Conservation (phyloP, 306 rosid genomes). For the Glycyrrhiza uralensis region DNA sequence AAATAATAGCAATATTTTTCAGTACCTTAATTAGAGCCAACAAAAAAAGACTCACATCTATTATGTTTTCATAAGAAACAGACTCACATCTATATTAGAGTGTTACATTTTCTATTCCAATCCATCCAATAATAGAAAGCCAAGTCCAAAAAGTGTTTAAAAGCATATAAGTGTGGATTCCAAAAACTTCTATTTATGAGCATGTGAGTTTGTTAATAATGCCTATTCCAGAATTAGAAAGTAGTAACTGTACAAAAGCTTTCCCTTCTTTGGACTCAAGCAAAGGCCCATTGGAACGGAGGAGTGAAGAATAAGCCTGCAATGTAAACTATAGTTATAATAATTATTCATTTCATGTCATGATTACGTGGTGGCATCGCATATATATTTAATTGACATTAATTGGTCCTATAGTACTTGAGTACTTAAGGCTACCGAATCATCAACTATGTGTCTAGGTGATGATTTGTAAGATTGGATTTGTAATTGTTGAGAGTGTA, state of each 20-base stretch:
- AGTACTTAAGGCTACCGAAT: neutral
- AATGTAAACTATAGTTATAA: neutral
- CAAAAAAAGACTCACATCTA: neutral
- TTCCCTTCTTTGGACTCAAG: conserved; percentile 28
- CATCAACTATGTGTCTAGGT: neutral
- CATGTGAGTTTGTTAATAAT: neutral
- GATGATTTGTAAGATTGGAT: no score
- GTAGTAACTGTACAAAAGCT: neutral
- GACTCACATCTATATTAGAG: conserved; percentile 15
- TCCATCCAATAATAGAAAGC: conserved; percentile 34
- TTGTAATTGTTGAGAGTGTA: no score
- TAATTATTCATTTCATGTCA: conserved; percentile 19
- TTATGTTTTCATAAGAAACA: conserved; percentile 41
- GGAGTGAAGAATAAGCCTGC: conserved; percentile 29
- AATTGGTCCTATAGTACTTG: neutral
- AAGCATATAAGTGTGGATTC: conserved; percentile 21
- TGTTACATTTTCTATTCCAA: conserved; percentile 12
- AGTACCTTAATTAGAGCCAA: neutral
- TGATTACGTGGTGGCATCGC: neutral
- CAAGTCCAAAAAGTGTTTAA: conserved; percentile 30
- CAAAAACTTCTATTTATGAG: neutral
- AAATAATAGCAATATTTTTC: neutral
- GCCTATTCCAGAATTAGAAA: conserved; percentile 18
- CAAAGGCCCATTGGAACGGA: conserved; percentile 11
- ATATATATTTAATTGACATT: neutral